A percentile compares a stretch with the other conserved stretches of the same genome.
Conservation (phyloP, 352 stramenopile genomes). For the Aphanomyces stellatus region DNA sequence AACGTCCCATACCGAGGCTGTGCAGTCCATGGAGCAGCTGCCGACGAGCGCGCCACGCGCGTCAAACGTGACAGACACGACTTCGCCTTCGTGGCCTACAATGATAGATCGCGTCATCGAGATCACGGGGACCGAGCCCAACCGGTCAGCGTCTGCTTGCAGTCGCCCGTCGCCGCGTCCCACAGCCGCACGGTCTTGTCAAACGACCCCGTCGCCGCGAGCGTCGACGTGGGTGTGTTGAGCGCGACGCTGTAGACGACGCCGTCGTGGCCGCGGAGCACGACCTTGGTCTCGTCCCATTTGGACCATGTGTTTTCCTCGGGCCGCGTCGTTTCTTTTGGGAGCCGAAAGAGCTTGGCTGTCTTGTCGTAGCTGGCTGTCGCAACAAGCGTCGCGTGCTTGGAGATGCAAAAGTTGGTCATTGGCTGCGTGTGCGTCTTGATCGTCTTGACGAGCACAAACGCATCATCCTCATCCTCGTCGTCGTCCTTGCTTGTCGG, state of each 20-base stretch:
- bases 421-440: slow-evolving; percentile 51
- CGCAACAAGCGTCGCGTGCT: slow-evolving; percentile 46
- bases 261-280: slow-evolving; percentile 45
- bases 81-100: slow-evolving; percentile 43
- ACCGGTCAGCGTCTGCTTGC: slow-evolving; percentile 27
- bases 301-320: slow-evolving; percentile 10
- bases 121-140: no score
- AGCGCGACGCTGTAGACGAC: slow-evolving; percentile 64
- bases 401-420: slow-evolving; percentile 65
- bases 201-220: slow-evolving; percentile 60
- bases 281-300: slow-evolving; percentile 16
- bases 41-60: slow-evolving; percentile 34
- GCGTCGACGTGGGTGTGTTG: slow-evolving; percentile 39
- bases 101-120: no score
- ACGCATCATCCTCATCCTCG: slow-evolving; percentile 24
- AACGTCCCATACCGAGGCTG: slow-evolving; percentile 55
- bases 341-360: slow-evolving; percentile 39
- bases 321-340: slow-evolving; percentile 25
- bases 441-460: slow-evolving; percentile 31
- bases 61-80: slow-evolving; percentile 44
- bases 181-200: slow-evolving; percentile 72
- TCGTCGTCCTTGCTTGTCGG: no score
- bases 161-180: slow-evolving; percentile 30
- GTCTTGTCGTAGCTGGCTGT: slow-evolving; percentile 74
- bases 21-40: slow-evolving; percentile 66